Base-by-base conservation (phyloP, 2,329 filamentous ascomycete genomes). In the Claviceps pazoutovae region DNA sequence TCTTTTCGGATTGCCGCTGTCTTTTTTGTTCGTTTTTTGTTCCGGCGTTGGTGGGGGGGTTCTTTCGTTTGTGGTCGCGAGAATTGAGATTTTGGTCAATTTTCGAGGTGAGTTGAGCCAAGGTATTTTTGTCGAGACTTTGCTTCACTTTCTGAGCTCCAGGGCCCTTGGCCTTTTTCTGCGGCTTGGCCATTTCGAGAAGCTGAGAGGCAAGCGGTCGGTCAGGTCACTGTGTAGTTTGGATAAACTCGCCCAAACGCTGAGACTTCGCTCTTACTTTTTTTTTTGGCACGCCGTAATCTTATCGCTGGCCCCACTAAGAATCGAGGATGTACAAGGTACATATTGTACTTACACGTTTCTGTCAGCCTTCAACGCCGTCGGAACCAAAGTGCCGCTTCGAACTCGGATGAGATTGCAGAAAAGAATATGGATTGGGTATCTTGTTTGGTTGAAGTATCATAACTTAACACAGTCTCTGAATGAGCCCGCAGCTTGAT, bases 71-170 rank as follows among this genome's bases (percentile, higher is more conserved):
- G 56, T 71, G 66, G 48, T 71, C 66, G 46, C 61, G 64, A 52
- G 56, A 59, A 58, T 57, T 62, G 41, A 83, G 68, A 51, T 70
- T 71, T 57, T 74, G 69, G 58, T 81, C 76, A 55, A 83, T 78
- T 61, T 73, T 75, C 37, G 73, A 71, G 5, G 78, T 82, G 59
- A 82, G 63, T 54, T 74, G 69, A 7, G 70, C 69, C 52, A 83
- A 64, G 5, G 75, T 68, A 39, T 69, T 66, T 54, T 76, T 71
- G 56, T 79, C 71, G 54, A 82, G 75, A 0, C 51, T 50, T 9
- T 54, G 51, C 2, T 51, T 55, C 3, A 55, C 58, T 6, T 60
- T 57, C 11, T 59, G 58, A 44, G 54, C 53, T 26, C 57, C 58
- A 26, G 59, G 58, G 43, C 59, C 59, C 54, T 68, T 67, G 53